Evolutionary conservation across 495 filamentous ascomycete species (phyloP).

Genomic region (Coniosporium apollinis): DNA sequence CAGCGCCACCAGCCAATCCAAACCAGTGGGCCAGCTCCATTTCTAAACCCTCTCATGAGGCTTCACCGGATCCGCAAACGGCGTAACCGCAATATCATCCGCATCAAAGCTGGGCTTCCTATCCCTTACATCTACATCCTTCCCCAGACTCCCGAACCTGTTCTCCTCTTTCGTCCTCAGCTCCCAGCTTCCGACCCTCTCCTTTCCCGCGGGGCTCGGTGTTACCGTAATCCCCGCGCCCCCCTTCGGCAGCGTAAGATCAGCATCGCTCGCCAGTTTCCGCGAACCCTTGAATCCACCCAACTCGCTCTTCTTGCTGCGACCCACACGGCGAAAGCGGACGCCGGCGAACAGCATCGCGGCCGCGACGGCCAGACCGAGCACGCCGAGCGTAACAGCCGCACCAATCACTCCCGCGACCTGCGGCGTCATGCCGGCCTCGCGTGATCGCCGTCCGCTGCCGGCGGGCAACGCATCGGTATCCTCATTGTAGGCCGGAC

Average conservation of each 20-base stretch:
- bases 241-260: constrained; percentile 15
- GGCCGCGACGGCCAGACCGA: constrained; percentile 13
- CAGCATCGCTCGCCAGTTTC: constrained; percentile 21
- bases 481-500: constrained; percentile 25
- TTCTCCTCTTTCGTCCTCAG: constrained; percentile 12
- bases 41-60: constrained; percentile 17
- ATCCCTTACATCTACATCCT: too few relatives aligned
- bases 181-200: constrained; percentile 27
- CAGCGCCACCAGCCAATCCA: too few relatives aligned
- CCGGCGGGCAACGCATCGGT: constrained; percentile 1
- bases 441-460: too few relatives aligned
- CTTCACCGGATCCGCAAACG: constrained; percentile 15
- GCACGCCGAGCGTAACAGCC: constrained; percentile 16
- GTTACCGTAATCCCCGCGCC: constrained; percentile 5
- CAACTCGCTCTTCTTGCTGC: constrained; percentile 1
- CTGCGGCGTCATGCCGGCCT: constrained; percentile 5
- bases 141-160: constrained; percentile 7
- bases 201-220: constrained; percentile 5
- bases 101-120: constrained; percentile 16
- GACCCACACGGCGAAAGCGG: constrained; percentile 15
- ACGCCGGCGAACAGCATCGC: constrained; percentile 24
- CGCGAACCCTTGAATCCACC: constrained; percentile 21
- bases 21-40: too few relatives aligned
- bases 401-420: constrained; percentile 21
- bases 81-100: constrained; percentile 10